A percentile compares a stretch with the other conserved stretches of the same genome.
Evolutionary conservation across 345 rosid species (phyloP).

Genomic region (Syzygium aqueum): DNA sequence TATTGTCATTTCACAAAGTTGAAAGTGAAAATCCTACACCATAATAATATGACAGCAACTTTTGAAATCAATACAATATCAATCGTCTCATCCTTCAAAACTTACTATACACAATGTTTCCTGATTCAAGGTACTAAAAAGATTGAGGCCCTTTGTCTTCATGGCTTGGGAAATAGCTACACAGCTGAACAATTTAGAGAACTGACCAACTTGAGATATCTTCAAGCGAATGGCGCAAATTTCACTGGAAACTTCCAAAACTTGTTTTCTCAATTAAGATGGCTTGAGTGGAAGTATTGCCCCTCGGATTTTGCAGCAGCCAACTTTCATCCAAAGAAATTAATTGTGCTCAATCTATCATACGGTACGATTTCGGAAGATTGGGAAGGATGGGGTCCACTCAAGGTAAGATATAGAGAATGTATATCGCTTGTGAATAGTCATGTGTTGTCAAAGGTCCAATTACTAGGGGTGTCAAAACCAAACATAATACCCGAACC

Average conservation of each 20-base stretch:
- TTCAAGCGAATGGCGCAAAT: fast-evolving
- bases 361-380: neutral
- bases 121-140: no score
- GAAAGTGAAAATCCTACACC: neutral
- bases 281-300: neutral
- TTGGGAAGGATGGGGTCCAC: neutral
- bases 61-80: no score
- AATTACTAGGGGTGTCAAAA: no score
- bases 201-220: neutral
- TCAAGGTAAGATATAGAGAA: no score
- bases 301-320: neutral
- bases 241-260: neutral
- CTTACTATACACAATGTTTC: neutral
- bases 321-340: neutral
- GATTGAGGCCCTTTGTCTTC: neutral
- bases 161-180: fast-evolving
- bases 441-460: neutral
- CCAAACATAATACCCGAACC: no score
- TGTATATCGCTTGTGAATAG: no score
- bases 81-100: neutral
- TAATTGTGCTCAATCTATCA: neutral
- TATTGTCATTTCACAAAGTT: no score
- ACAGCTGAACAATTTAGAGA: neutral
- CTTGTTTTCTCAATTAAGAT: neutral
- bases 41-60: no score